A percentile compares a stretch with the other conserved stretches of the same genome.
Conservation (phyloP, 495 filamentous ascomycete genomes). For the Penicillium bialowiezense region DNA sequence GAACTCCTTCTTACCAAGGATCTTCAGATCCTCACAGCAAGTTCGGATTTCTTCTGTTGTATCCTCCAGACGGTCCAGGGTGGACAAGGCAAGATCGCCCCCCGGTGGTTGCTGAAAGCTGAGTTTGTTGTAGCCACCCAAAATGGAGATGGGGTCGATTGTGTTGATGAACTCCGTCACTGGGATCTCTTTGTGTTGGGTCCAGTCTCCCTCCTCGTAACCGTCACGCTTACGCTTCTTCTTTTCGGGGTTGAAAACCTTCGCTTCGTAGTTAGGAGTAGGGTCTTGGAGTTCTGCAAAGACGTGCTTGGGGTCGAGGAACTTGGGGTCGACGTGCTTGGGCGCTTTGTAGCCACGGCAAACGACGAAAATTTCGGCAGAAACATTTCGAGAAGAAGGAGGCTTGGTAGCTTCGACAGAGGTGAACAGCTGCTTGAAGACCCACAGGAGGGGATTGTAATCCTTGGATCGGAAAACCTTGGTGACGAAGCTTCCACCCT, state of each 20-base stretch:
- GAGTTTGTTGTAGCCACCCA: conserved; percentile 81
- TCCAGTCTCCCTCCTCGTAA: conserved; percentile 95
- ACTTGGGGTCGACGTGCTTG: conserved; percentile 86
- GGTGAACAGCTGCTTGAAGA: conserved; percentile 92
- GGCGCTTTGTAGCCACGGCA: conserved; percentile 93
- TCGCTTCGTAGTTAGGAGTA: conserved; percentile 93
- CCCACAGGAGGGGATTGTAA: conserved; percentile 94
- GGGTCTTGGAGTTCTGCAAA: conserved; percentile 91
- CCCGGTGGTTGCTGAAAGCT: conserved; percentile 73
- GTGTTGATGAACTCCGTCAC: conserved; percentile 95
- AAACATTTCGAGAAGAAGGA: conserved; percentile 91
- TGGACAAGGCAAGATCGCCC: conserved; percentile 82
- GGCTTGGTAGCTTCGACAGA: conserved; percentile 97
- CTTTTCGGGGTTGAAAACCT: conserved; percentile 93
- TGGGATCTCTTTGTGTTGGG: conserved; percentile 82
- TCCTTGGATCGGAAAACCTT: conserved; percentile 99
- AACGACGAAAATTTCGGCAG: conserved; percentile 97
- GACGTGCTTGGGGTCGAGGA: conserved; percentile 85
- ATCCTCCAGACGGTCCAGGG: conserved; percentile 84
- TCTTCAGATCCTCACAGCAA: conserved; percentile 85
- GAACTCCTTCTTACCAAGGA: conserved; percentile 93
- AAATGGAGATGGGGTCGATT: conserved; percentile 90
- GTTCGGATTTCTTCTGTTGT: conserved; percentile 83
- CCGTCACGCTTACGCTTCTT: conserved; percentile 97
- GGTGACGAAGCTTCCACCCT: conserved; percentile 93